Conservation (phyloP, 1,284 basidiomycete species). For the Athelia sp. region DNA sequence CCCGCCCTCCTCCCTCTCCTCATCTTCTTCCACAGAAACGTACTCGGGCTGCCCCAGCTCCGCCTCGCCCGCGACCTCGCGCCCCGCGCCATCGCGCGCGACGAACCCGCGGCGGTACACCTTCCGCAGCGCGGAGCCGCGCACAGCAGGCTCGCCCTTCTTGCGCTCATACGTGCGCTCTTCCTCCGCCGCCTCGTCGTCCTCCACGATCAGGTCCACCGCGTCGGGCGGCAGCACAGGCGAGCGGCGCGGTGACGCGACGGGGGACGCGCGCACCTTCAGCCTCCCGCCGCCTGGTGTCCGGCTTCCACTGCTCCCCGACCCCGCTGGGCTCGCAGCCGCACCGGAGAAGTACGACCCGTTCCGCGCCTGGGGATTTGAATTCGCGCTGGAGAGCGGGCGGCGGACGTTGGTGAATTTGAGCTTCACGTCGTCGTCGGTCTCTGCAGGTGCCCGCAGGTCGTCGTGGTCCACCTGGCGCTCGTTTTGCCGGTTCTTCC, state of each 20-base stretch:
- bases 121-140: conserved; percentile 38
- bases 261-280: conserved; percentile 21
- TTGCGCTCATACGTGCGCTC: conserved; percentile 44
- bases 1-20: conserved; percentile 4
- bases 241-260: conserved; percentile 15
- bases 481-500: conserved; percentile 10
- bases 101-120: conserved; percentile 51
- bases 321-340: conserved; percentile 16
- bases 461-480: conserved; percentile 39
- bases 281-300: conserved; percentile 1
- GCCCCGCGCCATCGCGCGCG: conserved; percentile 34
- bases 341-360: neutral
- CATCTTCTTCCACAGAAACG: conserved; percentile 10
- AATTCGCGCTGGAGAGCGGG: conserved; percentile 4
- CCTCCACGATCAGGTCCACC: conserved; percentile 74
- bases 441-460: conserved; percentile 24
- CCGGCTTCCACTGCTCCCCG: conserved; percentile 21
- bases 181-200: conserved; percentile 43
- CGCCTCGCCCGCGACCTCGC: conserved; percentile 31
- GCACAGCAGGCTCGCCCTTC: conserved; percentile 46
- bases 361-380: neutral
- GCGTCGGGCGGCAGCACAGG: conserved; percentile 62
- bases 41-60: conserved; percentile 27
- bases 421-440: conserved; percentile 34
- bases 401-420: conserved; percentile 38